These are phyloP conservation scores for Colletotrichum sp. DNA, from an alignment of 2,329 filamentous ascomycete genomes.

Conservation along the genomic window DNA sequence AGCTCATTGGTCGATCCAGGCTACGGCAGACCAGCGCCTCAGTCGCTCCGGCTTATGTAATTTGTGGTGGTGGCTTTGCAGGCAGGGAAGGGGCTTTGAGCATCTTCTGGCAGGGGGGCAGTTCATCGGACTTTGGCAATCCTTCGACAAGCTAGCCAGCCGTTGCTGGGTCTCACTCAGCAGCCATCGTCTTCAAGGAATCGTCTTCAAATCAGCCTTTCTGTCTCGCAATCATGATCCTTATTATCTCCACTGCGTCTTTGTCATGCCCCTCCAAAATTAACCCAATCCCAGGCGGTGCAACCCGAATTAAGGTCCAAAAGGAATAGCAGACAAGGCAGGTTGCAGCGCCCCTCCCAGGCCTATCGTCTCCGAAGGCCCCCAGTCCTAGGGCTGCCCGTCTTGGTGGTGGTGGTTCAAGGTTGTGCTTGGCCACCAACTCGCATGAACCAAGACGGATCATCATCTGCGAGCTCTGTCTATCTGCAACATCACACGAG, in stretches of 20 bases:
- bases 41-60: neutral
- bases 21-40: neutral
- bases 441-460: constrained; percentile 16
- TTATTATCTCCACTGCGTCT: neutral
- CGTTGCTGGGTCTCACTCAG: neutral
- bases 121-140: neutral
- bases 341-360: neutral
- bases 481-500: constrained; percentile 15
- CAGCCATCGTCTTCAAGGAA: neutral
- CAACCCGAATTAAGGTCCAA: neutral
- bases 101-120: neutral
- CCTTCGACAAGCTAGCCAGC: neutral
- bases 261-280: constrained; percentile 11
- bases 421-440: neutral
- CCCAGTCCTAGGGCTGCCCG: neutral
- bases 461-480: constrained; percentile 4
- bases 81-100: constrained; percentile 5
- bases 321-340: neutral
- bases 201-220: neutral
- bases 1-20: neutral
- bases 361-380: neutral
- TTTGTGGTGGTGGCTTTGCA: neutral
- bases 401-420: neutral
- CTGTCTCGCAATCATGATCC: neutral
- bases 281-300: neutral